These are phyloP conservation scores for Cryptococcus depauperatus DNA, from an alignment of 1,284 basidiomycete species.

Conservation along the genomic window DNA sequence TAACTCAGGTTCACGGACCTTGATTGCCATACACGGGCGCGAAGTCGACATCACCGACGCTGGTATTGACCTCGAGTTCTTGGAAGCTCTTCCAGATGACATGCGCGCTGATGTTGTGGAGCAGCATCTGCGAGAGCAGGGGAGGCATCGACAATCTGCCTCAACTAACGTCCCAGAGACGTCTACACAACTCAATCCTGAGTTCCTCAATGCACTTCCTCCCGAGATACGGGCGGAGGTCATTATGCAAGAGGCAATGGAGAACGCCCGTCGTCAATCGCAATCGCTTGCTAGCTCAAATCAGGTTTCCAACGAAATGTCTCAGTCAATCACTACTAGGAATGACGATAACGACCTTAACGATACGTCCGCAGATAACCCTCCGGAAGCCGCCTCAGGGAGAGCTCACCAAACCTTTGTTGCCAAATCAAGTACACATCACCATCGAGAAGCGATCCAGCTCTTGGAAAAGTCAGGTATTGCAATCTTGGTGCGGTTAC, in stretches of 20 bases:
- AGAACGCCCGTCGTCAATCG: constrained; percentile 56
- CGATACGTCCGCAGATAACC: constrained; percentile 62
- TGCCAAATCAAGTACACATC: constrained; percentile 10
- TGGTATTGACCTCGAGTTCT: constrained; percentile 95
- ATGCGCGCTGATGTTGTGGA: constrained; percentile 98
- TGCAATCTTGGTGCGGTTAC: constrained; percentile 78
- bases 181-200: constrained; percentile 76
- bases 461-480: constrained; percentile 87
- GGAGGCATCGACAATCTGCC: constrained; percentile 53
- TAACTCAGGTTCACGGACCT: constrained; percentile 58
- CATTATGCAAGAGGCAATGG: constrained; percentile 83
- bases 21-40: constrained; percentile 81
- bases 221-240: constrained; percentile 95
- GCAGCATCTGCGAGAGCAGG: constrained; percentile 80
- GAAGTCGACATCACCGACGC: constrained; percentile 98
- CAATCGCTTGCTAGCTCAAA: constrained; percentile 25
- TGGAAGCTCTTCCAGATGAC: constrained; percentile 95
- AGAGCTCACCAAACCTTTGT: background rate
- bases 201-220: constrained; percentile 93
- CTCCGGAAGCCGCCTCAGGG: background rate
- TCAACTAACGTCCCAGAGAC: constrained; percentile 54
- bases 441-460: constrained; percentile 79
- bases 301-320: no score
- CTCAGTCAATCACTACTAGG: background rate
- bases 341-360: constrained; percentile 56